phyloP scores from a whole-genome alignment of 352 stramenopile genomes.

The Phytophthora fragariae region DNA sequence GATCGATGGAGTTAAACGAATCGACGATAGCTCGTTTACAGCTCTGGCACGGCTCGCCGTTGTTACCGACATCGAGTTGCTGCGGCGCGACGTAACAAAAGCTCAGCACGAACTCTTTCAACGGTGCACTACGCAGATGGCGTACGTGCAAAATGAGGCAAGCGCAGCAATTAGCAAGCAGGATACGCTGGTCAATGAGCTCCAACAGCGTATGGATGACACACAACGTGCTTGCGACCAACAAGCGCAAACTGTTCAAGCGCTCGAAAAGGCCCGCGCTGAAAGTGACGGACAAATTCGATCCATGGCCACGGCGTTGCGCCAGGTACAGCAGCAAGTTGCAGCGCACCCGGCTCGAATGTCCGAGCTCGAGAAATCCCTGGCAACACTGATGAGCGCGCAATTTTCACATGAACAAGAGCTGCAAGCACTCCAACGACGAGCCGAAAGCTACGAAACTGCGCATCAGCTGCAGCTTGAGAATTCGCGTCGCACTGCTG shows the following conservation, averaged over 20 bases:
- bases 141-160: constrained; percentile 44
- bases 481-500: constrained; percentile 17
- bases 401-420: constrained; percentile 34
- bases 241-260: constrained; percentile 31
- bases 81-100: constrained; percentile 39
- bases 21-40: constrained; percentile 15
- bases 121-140: constrained; percentile 40
- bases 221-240: constrained; percentile 45
- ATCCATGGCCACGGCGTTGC: constrained; percentile 25
- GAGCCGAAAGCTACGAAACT: constrained; percentile 41
- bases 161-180: constrained; percentile 22
- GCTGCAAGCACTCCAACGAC: constrained; percentile 23
- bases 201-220: constrained; percentile 39
- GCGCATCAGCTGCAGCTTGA: constrained; percentile 33
- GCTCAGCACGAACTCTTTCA: constrained; percentile 55
- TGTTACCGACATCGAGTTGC: constrained; percentile 32
- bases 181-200: constrained; percentile 36
- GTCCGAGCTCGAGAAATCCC: constrained; percentile 32
- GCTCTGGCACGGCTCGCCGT: constrained; percentile 30
- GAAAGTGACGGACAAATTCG: constrained; percentile 32
- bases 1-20: background rate
- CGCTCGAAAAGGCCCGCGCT: constrained; percentile 25
- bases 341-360: constrained; percentile 31
- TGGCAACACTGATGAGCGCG: constrained; percentile 7
- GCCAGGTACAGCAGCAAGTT: constrained; percentile 39